Conservation (phyloP, 495 filamentous ascomycete species). For the Hypoxylon lienhwacheense region DNA sequence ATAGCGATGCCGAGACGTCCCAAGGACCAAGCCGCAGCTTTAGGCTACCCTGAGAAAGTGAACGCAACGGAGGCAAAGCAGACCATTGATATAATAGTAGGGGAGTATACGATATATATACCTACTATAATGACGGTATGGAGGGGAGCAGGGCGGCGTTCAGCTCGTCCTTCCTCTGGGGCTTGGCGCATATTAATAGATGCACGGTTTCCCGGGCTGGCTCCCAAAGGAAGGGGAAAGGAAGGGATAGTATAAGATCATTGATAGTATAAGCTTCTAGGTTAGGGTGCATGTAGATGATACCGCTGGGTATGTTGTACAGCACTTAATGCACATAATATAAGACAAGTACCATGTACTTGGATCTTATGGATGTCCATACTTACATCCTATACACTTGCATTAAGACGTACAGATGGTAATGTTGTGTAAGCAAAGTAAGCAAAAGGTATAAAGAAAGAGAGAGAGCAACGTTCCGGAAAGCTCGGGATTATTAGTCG, state of each 20-base stretch:
- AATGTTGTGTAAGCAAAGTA: background rate
- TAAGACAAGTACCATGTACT: too few relatives aligned
- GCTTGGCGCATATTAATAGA: constrained; percentile 26
- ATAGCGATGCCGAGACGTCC: constrained; percentile 7
- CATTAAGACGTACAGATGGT: background rate
- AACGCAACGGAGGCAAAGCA: background rate
- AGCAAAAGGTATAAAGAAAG: background rate
- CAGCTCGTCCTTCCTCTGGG: constrained; percentile 12
- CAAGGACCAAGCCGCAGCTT: constrained; percentile 3
- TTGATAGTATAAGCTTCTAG: too few relatives aligned
- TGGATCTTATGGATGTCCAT: too few relatives aligned
- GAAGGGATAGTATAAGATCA: too few relatives aligned
- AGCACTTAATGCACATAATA: too few relatives aligned
- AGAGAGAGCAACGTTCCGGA: constrained; percentile 15
- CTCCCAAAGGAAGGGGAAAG: background rate
- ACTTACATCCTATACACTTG: too few relatives aligned
- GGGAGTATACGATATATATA: background rate
- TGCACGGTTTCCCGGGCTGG: constrained; percentile 1
- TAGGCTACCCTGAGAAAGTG: background rate
- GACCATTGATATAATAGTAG: background rate
- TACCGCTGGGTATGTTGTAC: too few relatives aligned
- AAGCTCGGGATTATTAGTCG: constrained; percentile 20
- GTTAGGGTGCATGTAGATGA: too few relatives aligned
- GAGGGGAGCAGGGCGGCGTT: background rate
- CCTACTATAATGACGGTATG: too few relatives aligned